A percentile compares a stretch with the other conserved stretches of the same genome.
Evolutionary conservation across 495 filamentous ascomycete species (phyloP).

Genomic region (Alectoria sarmentosa): DNA sequence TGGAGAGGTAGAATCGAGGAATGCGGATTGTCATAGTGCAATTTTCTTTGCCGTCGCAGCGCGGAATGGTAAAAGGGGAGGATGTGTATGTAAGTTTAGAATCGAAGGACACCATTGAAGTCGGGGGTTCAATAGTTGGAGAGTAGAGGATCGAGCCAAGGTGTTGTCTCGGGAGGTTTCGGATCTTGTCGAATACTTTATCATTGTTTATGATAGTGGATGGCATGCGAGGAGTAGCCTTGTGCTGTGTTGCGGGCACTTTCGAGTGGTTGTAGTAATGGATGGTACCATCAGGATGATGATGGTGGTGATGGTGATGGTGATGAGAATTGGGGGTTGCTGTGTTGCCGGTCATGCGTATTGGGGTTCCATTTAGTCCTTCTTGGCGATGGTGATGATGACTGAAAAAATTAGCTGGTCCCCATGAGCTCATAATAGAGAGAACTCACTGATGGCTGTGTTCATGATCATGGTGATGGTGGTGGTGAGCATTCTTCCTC

Average conservation of each 20-base stretch:
- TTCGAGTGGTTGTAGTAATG: conserved; percentile 44
- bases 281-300: conserved; percentile 36
- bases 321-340: conserved; percentile 30
- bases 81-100: conserved; percentile 46
- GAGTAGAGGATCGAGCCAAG: conserved; percentile 64
- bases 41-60: conserved; percentile 78
- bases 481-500: conserved; percentile 48
- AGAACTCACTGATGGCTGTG: conserved; percentile 52
- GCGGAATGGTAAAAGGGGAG: conserved; percentile 62
- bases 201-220: conserved; percentile 57
- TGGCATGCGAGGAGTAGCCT: conserved; percentile 49
- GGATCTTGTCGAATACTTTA: conserved; percentile 59
- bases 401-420: conserved; percentile 36
- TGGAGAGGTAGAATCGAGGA: conserved; percentile 65
- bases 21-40: conserved; percentile 86
- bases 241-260: conserved; percentile 30
- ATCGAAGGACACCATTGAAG: conserved; percentile 28
- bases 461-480: conserved; percentile 43
- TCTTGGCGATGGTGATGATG: conserved; percentile 76
- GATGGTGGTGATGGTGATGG: conserved; percentile 52
- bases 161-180: conserved; percentile 66
- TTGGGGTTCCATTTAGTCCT: conserved; percentile 46
- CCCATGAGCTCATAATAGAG: neutral
- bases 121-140: conserved; percentile 32
- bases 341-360: conserved; percentile 35